Evolutionary conservation across 202 grass and related monocot species (phyloP).

Genomic region (Cymbopogon flexuosus): DNA sequence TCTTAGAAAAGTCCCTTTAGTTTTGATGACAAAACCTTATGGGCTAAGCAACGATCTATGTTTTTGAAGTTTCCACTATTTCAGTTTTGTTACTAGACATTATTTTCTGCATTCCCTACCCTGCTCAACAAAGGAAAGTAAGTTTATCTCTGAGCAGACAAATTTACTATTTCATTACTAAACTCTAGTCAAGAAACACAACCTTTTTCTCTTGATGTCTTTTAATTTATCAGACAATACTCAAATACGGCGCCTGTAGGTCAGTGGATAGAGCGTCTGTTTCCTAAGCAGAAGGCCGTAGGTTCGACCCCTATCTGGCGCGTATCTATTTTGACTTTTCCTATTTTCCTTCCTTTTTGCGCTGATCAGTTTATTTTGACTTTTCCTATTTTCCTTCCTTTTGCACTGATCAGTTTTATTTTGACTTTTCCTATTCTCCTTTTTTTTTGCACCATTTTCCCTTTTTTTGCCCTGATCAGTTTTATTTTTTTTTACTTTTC

Average conservation of each 20-base stretch:
- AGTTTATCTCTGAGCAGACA: background rate
- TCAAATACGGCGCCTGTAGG: constrained; percentile 54
- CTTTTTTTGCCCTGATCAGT: no score
- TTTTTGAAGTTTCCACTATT: background rate
- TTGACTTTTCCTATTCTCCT: no score
- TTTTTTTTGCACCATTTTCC: no score
- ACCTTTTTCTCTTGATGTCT: no score
- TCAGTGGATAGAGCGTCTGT: constrained; percentile 95
- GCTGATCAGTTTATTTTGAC: no score
- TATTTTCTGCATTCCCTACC: background rate
- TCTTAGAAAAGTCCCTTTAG: background rate
- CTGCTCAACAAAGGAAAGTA: background rate
- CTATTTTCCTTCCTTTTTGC: no score
- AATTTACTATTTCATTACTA: no score
- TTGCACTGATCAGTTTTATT: no score
- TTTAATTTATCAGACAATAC: no score
- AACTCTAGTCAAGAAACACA: background rate
- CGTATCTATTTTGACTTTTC: background rate
- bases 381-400: no score
- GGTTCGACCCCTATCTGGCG: constrained; percentile 48
- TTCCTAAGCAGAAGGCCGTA: constrained; percentile 77
- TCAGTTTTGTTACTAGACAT: background rate
- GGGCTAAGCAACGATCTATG: constrained; percentile 16
- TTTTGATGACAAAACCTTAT: background rate
- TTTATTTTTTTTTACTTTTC: no score